phyloP scores from a whole-genome alignment of 768 basidiomycete genomes.

The Gymnopilus junonius region DNA sequence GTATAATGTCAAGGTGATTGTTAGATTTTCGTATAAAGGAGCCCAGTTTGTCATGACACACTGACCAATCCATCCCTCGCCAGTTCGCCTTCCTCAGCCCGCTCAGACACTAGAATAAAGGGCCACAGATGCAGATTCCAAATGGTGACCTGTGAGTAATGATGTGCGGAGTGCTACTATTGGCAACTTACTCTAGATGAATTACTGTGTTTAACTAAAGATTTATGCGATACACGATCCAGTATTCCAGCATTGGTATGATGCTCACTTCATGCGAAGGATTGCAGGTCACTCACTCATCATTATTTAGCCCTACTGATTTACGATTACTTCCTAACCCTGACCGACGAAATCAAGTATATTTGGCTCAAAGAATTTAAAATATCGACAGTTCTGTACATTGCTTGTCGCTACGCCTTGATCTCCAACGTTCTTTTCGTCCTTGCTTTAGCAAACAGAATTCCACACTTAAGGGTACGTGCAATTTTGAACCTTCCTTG shows the following conservation, averaged over 20 bases:
- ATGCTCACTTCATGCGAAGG: too few relatives aligned
- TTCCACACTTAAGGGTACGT: conserved; percentile 15
- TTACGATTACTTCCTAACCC: conserved; percentile 21
- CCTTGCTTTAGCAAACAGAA: conserved; percentile 12
- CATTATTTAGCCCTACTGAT: conserved; percentile 11
- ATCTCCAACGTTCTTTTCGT: conserved; percentile 16
- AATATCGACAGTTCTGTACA: conserved; percentile 17
- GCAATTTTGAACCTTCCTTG: not conserved
- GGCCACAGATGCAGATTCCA: not conserved
- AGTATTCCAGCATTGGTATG: too few relatives aligned
- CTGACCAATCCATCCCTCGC: not conserved
- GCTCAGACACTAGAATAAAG: not conserved
- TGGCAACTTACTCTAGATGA: not conserved
- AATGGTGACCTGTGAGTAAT: not conserved
- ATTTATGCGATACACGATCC: conserved; percentile 12
- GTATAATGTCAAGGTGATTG: not conserved
- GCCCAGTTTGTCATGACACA: not conserved
- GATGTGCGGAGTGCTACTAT: too few relatives aligned
- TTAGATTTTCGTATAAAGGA: not conserved
- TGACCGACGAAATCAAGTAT: conserved; percentile 18
- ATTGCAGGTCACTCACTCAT: not conserved
- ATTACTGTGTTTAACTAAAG: not conserved
- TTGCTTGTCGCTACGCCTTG: conserved; percentile 20
- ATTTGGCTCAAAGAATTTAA: conserved; percentile 16
- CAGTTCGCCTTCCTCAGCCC: not conserved